phyloP scores from a whole-genome alignment of 106 monocot species.

The Narthecium ossifragum region DNA sequence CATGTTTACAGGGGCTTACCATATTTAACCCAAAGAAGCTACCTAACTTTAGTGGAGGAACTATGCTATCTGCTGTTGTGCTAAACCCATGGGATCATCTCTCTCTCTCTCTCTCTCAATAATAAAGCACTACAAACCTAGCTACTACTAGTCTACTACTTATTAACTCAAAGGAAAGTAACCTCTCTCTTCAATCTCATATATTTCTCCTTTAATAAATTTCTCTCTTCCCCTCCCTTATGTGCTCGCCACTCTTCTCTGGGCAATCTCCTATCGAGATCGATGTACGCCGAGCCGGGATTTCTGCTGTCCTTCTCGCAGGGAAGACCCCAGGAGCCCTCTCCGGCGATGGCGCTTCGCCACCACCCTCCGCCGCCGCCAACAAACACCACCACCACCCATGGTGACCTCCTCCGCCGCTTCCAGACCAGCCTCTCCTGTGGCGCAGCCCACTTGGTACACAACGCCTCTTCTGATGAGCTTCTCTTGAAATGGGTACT shows the following conservation, averaged over 20 bases:
- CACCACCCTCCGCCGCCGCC: background rate
- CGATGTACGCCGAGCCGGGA: background rate
- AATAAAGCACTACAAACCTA: too few species aligned
- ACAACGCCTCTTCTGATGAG: background rate
- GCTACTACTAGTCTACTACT: too few species aligned
- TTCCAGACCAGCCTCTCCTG: background rate
- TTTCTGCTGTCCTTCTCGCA: slow-evolving; percentile 2
- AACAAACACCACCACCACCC: background rate
- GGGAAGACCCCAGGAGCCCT: too few species aligned
- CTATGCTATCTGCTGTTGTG: background rate
- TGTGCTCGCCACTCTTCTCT: background rate
- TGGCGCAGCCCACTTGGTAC: slow-evolving; percentile 1
- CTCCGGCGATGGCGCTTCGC: too few species aligned
- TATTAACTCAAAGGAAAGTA: too few species aligned
- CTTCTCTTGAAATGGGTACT: too few species aligned
- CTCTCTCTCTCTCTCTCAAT: too few species aligned
- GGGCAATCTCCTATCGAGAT: background rate
- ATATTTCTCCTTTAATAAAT: background rate
- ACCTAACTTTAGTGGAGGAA: too few species aligned
- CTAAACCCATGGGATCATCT: background rate
- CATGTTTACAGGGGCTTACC: too few species aligned
- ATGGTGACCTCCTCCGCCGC: background rate
- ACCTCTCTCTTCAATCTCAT: background rate
- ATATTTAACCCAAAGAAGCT: too few species aligned
- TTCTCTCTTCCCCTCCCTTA: background rate